Conservation (phyloP, 305 asterid species). For the Petunia hybrid region DNA sequence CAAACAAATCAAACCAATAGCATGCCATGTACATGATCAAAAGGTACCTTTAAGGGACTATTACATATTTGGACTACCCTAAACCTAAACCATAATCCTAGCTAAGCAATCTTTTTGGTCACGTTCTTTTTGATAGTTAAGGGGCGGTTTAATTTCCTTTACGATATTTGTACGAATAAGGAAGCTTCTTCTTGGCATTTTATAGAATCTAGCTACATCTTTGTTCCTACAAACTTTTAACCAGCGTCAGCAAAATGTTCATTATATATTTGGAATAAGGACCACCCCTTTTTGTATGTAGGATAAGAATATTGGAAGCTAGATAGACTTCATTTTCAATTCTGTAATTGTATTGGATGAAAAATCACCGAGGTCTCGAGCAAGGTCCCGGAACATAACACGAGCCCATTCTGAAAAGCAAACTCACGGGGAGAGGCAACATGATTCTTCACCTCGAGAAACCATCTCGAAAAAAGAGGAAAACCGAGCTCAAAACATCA, state of each 20-base stretch:
- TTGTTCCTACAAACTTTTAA: conserved; percentile 4
- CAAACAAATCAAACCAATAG: conserved; percentile 28
- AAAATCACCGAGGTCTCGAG: no score
- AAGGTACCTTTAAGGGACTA: conserved; percentile 9
- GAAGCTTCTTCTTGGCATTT: background rate
- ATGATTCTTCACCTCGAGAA: no score
- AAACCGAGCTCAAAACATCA: no score
- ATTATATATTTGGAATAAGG: conserved; percentile 15
- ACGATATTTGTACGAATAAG: background rate
- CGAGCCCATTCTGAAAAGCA: no score
- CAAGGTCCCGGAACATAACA: no score
- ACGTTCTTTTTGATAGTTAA: background rate
- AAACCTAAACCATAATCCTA: conserved; percentile 14
- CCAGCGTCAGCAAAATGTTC: conserved; percentile 24
- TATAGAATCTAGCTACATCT: conserved; percentile 24
- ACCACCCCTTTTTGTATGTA: conserved; percentile 13
- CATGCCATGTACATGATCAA: conserved; percentile 16
- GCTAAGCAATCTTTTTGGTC: conserved; percentile 3
- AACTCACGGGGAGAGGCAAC: no score
- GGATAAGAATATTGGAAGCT: background rate
- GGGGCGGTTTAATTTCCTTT: background rate
- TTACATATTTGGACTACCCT: conserved; percentile 30
- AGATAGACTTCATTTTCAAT: conserved; percentile 13
- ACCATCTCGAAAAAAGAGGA: no score
- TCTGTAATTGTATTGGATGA: background rate